phyloP scores from a whole-genome alignment of 257 asterid genomes.

The Petrea volubilis region DNA sequence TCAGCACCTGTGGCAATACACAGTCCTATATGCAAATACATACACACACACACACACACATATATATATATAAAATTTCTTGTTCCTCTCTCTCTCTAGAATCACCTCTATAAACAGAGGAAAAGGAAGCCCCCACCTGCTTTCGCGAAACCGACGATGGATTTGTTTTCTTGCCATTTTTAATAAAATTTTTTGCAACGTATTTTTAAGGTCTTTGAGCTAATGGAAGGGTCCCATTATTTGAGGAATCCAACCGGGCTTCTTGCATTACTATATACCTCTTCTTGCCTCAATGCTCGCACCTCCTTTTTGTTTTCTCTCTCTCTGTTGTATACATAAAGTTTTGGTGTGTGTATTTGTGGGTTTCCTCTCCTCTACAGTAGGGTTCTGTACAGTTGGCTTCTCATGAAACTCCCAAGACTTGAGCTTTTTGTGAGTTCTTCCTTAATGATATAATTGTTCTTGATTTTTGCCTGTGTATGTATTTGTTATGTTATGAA shows the following conservation, averaged over 20 bases:
- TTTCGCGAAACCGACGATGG: conserved; percentile 50
- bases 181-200: not conserved
- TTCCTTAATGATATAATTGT: not conserved
- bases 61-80: no score
- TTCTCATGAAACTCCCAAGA: conserved; percentile 20
- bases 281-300: conserved; percentile 49
- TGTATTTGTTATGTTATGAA: no score
- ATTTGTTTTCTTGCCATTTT: conserved; percentile 24
- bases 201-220: conserved; percentile 38
- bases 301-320: conserved; percentile 23
- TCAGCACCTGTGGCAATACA: conserved; percentile 22
- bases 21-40: no score
- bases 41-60: no score
- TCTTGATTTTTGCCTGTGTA: not conserved
- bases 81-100: not conserved
- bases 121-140: conserved; percentile 20
- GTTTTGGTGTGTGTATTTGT: not conserved
- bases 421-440: conserved; percentile 22
- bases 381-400: conserved; percentile 25
- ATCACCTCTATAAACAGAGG: not conserved
- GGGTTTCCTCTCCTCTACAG: conserved; percentile 22
- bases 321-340: not conserved
- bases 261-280: conserved; percentile 31
- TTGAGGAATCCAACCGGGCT: conserved; percentile 34
- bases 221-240: conserved; percentile 42